Evolutionary conservation across 2,329 filamentous ascomycete species (phyloP).

Genomic region (Niveomyces coronatus): DNA sequence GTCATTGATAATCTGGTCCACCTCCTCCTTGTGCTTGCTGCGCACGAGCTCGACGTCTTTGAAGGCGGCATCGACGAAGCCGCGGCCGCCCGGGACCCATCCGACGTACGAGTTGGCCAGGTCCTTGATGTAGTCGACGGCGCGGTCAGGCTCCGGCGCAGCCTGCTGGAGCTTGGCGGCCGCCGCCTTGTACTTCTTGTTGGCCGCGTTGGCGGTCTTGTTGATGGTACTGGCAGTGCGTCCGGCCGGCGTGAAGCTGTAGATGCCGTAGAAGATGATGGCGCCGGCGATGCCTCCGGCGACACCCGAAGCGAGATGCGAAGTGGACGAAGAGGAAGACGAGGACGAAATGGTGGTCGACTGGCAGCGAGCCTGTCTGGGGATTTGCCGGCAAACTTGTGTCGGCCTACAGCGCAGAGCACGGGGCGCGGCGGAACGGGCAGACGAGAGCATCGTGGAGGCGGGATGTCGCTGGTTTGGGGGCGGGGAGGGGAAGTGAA

Average conservation of each 20-base stretch:
- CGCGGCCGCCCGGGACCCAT: conserved; percentile 60
- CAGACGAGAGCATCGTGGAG: conserved; percentile 3
- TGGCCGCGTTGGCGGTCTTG: conserved; percentile 41
- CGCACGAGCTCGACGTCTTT: conserved; percentile 59
- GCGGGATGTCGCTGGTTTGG: neutral
- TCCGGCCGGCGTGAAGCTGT: conserved; percentile 34
- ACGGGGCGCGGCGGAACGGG: neutral
- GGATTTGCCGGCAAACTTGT: neutral
- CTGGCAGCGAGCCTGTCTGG: conserved; percentile 25
- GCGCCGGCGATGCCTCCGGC: conserved; percentile 35
- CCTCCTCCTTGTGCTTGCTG: conserved; percentile 57
- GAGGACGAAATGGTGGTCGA: conserved; percentile 23
- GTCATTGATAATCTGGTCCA: conserved; percentile 56
- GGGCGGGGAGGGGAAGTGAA: neutral
- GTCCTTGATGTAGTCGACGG: conserved; percentile 53
- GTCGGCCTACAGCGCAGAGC: neutral
- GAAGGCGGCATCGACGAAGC: conserved; percentile 60
- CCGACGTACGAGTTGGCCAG: conserved; percentile 58
- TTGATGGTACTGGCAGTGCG: conserved; percentile 32
- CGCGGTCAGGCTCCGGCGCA: conserved; percentile 56
- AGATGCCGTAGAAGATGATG: conserved; percentile 31
- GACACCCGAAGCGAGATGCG: conserved; percentile 30
- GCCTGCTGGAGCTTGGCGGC: conserved; percentile 50
- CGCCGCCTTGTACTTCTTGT: conserved; percentile 49
- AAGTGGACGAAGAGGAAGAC: conserved; percentile 15